phyloP scores from a whole-genome alignment of 164 flowering plant species.

The Aristolochia fimbriata region DNA sequence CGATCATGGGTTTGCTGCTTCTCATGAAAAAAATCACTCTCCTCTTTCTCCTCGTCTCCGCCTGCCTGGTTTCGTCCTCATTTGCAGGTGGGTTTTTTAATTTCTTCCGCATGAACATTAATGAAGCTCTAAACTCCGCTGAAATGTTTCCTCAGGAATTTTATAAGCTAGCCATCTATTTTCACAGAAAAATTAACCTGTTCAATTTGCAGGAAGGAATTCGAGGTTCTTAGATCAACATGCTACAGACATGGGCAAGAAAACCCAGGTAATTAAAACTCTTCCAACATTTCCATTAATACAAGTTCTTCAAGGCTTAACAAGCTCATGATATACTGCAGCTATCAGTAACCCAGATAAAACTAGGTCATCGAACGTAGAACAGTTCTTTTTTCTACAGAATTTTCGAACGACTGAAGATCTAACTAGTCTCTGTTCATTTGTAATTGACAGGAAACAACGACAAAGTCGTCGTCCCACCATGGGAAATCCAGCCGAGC shows the following conservation, averaged over 20 bases:
- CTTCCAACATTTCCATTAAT: too few relatives aligned
- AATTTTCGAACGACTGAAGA: too few relatives aligned
- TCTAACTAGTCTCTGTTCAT: background rate
- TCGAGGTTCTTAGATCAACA: slow-evolving; percentile 5
- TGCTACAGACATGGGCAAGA: background rate
- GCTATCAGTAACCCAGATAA: too few relatives aligned
- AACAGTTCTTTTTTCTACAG: background rate
- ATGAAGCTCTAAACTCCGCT: background rate
- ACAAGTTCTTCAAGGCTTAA: too few relatives aligned
- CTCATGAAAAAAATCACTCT: slow-evolving; percentile 32
- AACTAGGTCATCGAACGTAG: too few relatives aligned
- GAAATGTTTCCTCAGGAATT: too few relatives aligned
- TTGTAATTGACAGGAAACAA: slow-evolving; percentile 7
- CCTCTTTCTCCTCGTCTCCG: slow-evolving; percentile 43
- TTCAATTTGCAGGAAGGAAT: slow-evolving; percentile 24
- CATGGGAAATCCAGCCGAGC: slow-evolving; percentile 11
- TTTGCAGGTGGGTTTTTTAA: slow-evolving; percentile 41
- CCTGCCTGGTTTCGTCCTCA: slow-evolving; percentile 40
- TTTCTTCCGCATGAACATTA: too few relatives aligned
- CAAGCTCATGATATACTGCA: too few relatives aligned
- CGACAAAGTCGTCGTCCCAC: slow-evolving; percentile 8
- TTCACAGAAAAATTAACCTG: slow-evolving; percentile 2
- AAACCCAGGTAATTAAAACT: too few relatives aligned
- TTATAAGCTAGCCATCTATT: too few relatives aligned
- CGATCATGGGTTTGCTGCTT: slow-evolving; percentile 23